phyloP scores from a whole-genome alignment of 1,284 basidiomycete species.

The Boletus semigastroideus region DNA sequence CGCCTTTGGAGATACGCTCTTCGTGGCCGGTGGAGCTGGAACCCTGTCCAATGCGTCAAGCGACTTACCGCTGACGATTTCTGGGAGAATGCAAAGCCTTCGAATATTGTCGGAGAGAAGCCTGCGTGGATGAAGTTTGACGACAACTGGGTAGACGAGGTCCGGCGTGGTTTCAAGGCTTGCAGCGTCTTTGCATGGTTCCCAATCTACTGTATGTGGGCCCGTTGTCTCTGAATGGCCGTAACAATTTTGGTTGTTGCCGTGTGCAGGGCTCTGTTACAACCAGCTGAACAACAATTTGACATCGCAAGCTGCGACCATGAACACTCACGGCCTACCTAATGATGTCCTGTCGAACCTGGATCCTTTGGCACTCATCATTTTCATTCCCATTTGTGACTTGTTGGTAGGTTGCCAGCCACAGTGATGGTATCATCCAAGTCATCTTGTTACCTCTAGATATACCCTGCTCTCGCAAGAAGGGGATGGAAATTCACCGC shows the following conservation, averaged over 20 bases:
- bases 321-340: slow-evolving; percentile 72
- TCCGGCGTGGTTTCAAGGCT: slow-evolving; percentile 80
- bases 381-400: slow-evolving; percentile 74
- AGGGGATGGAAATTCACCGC: slow-evolving; percentile 68
- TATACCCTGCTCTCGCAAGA: slow-evolving; percentile 77
- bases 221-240: background rate
- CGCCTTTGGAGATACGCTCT: slow-evolving; percentile 52
- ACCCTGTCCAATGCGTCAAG: slow-evolving; percentile 48
- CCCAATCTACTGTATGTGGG: slow-evolving; percentile 65
- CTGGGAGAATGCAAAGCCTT: slow-evolving; percentile 81
- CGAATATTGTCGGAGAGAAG: slow-evolving; percentile 40
- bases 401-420: slow-evolving; percentile 37
- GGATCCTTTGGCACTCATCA: slow-evolving; percentile 74
- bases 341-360: slow-evolving; percentile 83
- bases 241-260: slow-evolving; percentile 3
- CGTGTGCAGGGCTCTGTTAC: slow-evolving; percentile 63
- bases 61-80: slow-evolving; percentile 63
- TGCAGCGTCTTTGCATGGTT: slow-evolving; percentile 82
- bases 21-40: slow-evolving; percentile 56
- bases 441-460: slow-evolving; percentile 22
- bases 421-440: background rate
- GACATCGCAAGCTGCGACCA: slow-evolving; percentile 72
- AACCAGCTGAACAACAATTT: slow-evolving; percentile 80
- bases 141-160: slow-evolving; percentile 82
- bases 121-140: slow-evolving; percentile 76